Evolutionary conservation across 257 asterid genomes (phyloP).

Genomic region (Fraxinus cuspidata): DNA sequence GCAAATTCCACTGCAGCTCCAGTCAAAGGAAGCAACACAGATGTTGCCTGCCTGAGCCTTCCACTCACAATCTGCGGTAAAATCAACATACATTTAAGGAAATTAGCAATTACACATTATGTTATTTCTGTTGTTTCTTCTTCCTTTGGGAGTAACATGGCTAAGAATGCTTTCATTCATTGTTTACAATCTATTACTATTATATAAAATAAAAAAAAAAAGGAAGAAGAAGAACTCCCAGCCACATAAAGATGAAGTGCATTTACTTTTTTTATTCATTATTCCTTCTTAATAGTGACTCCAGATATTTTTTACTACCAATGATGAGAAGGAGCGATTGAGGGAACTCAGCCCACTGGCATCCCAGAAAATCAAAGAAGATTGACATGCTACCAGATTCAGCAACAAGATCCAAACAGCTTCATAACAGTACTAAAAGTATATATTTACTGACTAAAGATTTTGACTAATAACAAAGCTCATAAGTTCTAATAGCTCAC

Average conservation of each 20-base stretch:
- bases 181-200: no score
- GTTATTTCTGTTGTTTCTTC: not conserved
- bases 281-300: not conserved
- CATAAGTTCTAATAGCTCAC: not conserved
- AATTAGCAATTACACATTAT: not conserved
- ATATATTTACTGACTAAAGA: not conserved
- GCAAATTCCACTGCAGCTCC: slow-evolving; percentile 27
- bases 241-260: not conserved
- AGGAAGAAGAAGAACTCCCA: not conserved
- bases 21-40: slow-evolving; percentile 27
- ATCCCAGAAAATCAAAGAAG: not conserved
- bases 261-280: not conserved
- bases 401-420: not conserved
- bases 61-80: slow-evolving; percentile 24
- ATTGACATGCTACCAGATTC: not conserved
- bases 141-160: not conserved
- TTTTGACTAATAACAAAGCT: not conserved
- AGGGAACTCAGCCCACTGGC: not conserved
- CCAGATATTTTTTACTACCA: not conserved
- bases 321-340: not conserved
- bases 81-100: not conserved
- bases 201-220: no score
- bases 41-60: slow-evolving; percentile 26
- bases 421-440: not conserved
- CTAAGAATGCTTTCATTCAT: not conserved